phyloP scores from a whole-genome alignment of 257 asterid genomes.

The Forsythia viridissima region DNA sequence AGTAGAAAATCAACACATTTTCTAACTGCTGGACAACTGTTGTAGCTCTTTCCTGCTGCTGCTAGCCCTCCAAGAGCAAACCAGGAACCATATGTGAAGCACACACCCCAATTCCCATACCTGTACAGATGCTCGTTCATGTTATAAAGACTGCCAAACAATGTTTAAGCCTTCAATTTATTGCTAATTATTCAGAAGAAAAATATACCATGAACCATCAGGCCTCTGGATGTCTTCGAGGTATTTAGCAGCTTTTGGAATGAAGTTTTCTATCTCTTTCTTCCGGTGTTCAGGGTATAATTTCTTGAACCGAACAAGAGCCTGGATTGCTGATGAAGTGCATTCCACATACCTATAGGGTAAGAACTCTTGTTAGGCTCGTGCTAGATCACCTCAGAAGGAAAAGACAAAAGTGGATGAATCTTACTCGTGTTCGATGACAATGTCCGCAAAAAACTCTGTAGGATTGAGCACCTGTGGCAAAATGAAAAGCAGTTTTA shows the following conservation, averaged over 20 bases:
- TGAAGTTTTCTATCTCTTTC: slow-evolving; percentile 50
- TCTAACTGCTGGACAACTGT: slow-evolving; percentile 48
- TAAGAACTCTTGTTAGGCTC: slow-evolving; percentile 3
- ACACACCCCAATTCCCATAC: slow-evolving; percentile 86
- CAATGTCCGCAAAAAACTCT: slow-evolving; percentile 64
- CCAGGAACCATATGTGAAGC: slow-evolving; percentile 84
- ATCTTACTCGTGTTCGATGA: slow-evolving; percentile 78
- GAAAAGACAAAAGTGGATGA: neutral
- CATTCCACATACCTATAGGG: slow-evolving; percentile 66
- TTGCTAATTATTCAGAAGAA: neutral
- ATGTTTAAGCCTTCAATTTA: neutral
- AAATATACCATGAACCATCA: slow-evolving; percentile 77
- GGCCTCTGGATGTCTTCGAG: slow-evolving; percentile 60
- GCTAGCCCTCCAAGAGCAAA: slow-evolving; percentile 75
- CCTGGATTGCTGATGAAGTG: slow-evolving; percentile 73
- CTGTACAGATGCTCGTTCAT: slow-evolving; percentile 22
- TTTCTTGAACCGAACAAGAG: slow-evolving; percentile 60
- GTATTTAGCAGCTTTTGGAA: slow-evolving; percentile 47
- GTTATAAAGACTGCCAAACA: neutral
- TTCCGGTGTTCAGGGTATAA: slow-evolving; percentile 58
- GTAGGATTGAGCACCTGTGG: slow-evolving; percentile 73
- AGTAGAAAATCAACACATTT: slow-evolving; percentile 62
- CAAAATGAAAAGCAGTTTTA: neutral
- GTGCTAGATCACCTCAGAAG: neutral
- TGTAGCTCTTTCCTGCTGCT: slow-evolving; percentile 60